These are phyloP conservation scores for Barbarea vulgaris DNA, from an alignment of 345 rosid genomes.

Conservation along the genomic window DNA sequence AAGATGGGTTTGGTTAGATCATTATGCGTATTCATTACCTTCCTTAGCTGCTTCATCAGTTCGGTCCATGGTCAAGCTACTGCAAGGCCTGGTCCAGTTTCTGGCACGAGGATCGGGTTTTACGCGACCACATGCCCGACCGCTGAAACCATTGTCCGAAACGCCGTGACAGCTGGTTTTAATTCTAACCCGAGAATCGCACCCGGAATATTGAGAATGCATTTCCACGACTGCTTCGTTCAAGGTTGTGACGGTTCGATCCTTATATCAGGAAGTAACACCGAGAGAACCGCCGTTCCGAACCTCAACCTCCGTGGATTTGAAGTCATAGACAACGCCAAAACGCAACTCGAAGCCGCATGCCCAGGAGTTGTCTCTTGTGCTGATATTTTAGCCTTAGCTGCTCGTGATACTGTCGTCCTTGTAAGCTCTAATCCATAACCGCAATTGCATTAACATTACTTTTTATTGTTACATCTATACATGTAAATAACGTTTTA, in stretches of 20 bases:
- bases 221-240: slow-evolving; percentile 60
- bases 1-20: slow-evolving; percentile 32
- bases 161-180: slow-evolving; percentile 43
- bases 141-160: slow-evolving; percentile 47
- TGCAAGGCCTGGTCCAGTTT: slow-evolving; percentile 25
- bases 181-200: slow-evolving; percentile 44
- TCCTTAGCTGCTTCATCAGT: slow-evolving; percentile 11
- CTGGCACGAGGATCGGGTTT: slow-evolving; percentile 53
- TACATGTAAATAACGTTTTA: slow-evolving; percentile 1
- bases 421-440: slow-evolving; percentile 28
- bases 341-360: slow-evolving; percentile 49
- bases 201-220: slow-evolving; percentile 55
- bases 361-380: slow-evolving; percentile 65
- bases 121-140: slow-evolving; percentile 46
- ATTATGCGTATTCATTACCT: slow-evolving; percentile 28
- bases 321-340: slow-evolving; percentile 59
- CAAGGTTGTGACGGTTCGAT: slow-evolving; percentile 61
- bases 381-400: slow-evolving; percentile 57
- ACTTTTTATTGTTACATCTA: background rate
- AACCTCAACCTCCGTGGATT: slow-evolving; percentile 47
- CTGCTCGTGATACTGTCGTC: slow-evolving; percentile 56
- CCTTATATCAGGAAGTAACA: slow-evolving; percentile 46
- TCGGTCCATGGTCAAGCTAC: slow-evolving; percentile 32
- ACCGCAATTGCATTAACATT: slow-evolving; percentile 2
- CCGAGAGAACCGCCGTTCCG: slow-evolving; percentile 48